Conservation (phyloP, 352 stramenopile genomes). For the Pythium brachiatum region DNA sequence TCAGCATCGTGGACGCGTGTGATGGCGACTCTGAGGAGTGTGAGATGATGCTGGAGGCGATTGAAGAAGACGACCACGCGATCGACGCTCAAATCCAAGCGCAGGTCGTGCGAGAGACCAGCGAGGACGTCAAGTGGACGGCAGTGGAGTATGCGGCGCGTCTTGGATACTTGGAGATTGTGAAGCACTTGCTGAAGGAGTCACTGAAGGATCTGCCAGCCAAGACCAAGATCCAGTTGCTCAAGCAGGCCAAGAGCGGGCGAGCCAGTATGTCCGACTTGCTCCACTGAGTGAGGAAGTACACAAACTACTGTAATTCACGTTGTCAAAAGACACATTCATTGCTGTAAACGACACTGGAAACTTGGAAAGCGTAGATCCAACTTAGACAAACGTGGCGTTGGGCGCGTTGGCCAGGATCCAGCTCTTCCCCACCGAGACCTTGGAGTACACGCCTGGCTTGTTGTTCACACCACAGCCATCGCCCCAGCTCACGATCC, state of each 20-base stretch:
- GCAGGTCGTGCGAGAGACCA: constrained; percentile 4
- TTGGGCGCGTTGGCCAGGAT: constrained; percentile 19
- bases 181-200: constrained; percentile 22
- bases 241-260: constrained; percentile 10
- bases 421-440: constrained; percentile 45
- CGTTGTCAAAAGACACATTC: too few species aligned
- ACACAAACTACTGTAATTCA: too few species aligned
- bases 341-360: too few species aligned
- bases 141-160: constrained; percentile 22
- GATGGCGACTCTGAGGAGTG: constrained; percentile 11
- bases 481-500: constrained; percentile 61
- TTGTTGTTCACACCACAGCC: constrained; percentile 49
- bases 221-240: constrained; percentile 9
- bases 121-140: constrained; percentile 10
- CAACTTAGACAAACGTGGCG: too few species aligned
- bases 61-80: constrained; percentile 20
- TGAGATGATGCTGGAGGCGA: not conserved
- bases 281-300: too few species aligned
- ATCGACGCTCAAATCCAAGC: constrained; percentile 16
- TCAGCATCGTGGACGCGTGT: not conserved
- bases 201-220: not conserved
- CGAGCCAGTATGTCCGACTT: too few species aligned
- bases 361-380: too few species aligned
- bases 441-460: constrained; percentile 53
- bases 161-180: constrained; percentile 25